These are phyloP conservation scores for Hypoxylon sp. DNA, from an alignment of 2,329 filamentous ascomycete species.

Conservation along the genomic window DNA sequence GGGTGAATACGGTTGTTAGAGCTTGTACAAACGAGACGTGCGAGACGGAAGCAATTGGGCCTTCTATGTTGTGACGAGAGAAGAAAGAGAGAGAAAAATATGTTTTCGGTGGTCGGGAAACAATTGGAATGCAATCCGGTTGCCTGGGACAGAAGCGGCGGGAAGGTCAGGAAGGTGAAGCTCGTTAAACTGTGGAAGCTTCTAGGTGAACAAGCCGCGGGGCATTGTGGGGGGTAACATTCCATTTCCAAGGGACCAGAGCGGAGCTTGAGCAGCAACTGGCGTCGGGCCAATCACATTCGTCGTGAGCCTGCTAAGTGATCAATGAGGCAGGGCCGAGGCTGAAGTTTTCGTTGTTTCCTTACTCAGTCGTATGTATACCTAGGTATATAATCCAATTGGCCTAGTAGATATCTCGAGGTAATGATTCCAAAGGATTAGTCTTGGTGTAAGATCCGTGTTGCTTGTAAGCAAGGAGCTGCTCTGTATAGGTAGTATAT, in stretches of 20 bases:
- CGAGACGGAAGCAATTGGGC: background rate
- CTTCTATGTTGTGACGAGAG: background rate
- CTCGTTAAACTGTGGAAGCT: slow-evolving; percentile 38
- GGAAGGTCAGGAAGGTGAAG: slow-evolving; percentile 35
- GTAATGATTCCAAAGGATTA: too few relatives aligned
- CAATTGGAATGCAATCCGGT: slow-evolving; percentile 22
- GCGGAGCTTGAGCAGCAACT: slow-evolving; percentile 2
- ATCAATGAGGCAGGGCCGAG: background rate
- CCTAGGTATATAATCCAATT: too few relatives aligned
- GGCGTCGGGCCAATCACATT: background rate
- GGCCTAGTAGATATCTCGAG: too few relatives aligned
- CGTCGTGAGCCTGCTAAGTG: background rate
- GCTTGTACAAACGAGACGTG: background rate
- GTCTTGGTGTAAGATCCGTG: too few relatives aligned
- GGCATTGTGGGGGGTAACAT: slow-evolving; percentile 28
- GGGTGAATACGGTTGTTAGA: background rate
- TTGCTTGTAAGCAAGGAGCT: too few relatives aligned
- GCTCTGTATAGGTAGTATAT: too few relatives aligned
- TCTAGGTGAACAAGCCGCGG: slow-evolving; percentile 39
- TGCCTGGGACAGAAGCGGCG: slow-evolving; percentile 20
- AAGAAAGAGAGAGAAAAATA: background rate
- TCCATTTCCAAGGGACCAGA: slow-evolving; percentile 5
- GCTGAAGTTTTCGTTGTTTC: background rate
- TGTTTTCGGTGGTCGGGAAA: slow-evolving; percentile 14
- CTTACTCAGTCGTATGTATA: background rate